Base-by-base conservation (phyloP, 2,329 filamentous ascomycete genomes). In the Fusarium cyanostomum region DNA sequence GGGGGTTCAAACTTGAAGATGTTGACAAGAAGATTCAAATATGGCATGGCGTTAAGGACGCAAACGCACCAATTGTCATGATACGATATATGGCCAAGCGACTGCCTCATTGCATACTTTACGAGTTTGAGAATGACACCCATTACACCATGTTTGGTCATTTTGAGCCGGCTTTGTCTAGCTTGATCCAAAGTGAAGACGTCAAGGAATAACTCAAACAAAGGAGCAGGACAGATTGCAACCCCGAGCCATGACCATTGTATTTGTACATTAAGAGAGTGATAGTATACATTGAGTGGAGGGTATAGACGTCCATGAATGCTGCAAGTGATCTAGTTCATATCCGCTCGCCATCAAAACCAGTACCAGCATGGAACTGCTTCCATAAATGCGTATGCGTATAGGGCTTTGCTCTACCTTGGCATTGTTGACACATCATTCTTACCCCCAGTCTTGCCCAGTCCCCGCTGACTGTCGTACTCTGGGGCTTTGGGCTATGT, bases 81-180 rank as follows among this genome's bases (percentile, higher is more conserved):
- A 71, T 77, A 5, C 69, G 75, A n/a, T 78, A 75, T 46, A 72
- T 79, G 69, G 74, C 75, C 1, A 66, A 76, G 24, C 64, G 66
- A 11, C 43, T 81, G 27, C 76, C 74, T 3, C 66, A 78, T 30
- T 67, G 67, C 5, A 59, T 59, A 4, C 57, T 80, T 9, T 60
- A 63, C 3, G 77, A 78, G 57, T 76, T 72, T 34, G 67, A 71
- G 12, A 70, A 70, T 2, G 74, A 77, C 8, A 74, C 67, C 4
- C 76, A 78, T 42, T 75, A 72, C 37, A 73, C 69, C 3, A 63
- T 75, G 57, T 69, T 53, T 2, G 53, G 63, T n/a, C 59, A 73
- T 13, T 12, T 72, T 8, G 67, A 72, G 1, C 42, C 43, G 1
- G 62, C 64, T 0, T 8, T 71, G 5, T 8, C 21, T 5, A 54